phyloP scores from a whole-genome alignment of 2,329 filamentous ascomycete species.

The Paraphaeosphaeria minitans region DNA sequence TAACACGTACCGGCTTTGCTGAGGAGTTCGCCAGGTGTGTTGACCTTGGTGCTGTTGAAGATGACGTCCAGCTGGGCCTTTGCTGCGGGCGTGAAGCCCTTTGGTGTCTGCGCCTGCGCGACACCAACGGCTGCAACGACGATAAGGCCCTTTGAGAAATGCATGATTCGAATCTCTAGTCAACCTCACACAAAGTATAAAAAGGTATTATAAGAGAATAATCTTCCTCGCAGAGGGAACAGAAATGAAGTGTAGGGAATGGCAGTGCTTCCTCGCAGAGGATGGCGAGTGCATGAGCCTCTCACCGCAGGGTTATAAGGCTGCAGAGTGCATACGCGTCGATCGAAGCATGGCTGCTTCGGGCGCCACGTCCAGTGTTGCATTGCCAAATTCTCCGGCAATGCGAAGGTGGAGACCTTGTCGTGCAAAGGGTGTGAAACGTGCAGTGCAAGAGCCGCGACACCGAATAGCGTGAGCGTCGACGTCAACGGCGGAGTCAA shows the following conservation, averaged over 20 bases:
- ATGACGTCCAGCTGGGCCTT: constrained; percentile 37
- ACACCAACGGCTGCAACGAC: constrained; percentile 28
- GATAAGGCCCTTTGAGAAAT: constrained; percentile 30
- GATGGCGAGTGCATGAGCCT: constrained; percentile 2
- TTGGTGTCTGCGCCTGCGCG: constrained; percentile 40
- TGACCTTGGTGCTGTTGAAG: constrained; percentile 39
- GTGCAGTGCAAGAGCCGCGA: constrained; percentile 29
- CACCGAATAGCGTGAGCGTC: constrained; percentile 18
- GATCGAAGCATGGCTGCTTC: constrained; percentile 19
- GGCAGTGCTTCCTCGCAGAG: constrained; percentile 16
- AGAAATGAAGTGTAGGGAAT: constrained; percentile 9
- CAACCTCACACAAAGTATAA: background rate
- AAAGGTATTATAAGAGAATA: background rate
- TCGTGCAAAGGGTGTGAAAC: constrained; percentile 33
- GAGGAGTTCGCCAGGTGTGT: constrained; percentile 32
- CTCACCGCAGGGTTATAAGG: constrained; percentile 20
- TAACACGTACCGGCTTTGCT: constrained; percentile 34
- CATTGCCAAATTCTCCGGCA: constrained; percentile 25
- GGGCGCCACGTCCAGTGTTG: constrained; percentile 27
- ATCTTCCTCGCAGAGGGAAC: constrained; percentile 11
- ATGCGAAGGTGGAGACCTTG: constrained; percentile 17
- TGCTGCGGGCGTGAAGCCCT: constrained; percentile 35
- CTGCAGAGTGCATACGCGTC: constrained; percentile 27
- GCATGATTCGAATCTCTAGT: constrained; percentile 21
- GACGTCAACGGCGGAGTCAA: constrained; percentile 22